A percentile compares a stretch with the other conserved stretches of the same genome.
Conservation (phyloP, 805 yeast species). For the Priceomyces castillae region DNA sequence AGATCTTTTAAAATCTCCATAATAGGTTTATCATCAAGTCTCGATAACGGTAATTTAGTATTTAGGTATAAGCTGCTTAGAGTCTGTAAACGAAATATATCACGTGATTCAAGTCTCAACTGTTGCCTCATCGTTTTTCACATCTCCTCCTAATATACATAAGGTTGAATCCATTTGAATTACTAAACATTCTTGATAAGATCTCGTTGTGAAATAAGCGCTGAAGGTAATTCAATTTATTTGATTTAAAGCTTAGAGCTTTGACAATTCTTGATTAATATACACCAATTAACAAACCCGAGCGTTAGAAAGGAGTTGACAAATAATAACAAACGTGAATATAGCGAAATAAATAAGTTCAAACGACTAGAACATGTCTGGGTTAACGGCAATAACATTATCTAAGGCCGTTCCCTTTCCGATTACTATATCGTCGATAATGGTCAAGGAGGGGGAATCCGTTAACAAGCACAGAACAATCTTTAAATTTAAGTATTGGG, state of each 20-base stretch:
- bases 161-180: no score
- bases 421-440: conserved; percentile 54
- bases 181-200: no score
- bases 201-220: no score
- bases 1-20: conserved; percentile 1
- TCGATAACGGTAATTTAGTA: no score
- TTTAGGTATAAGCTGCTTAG: no score
- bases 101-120: background rate
- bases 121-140: background rate
- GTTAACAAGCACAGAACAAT: conserved; percentile 54
- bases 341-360: background rate
- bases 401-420: conserved; percentile 71
- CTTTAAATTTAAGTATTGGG: conserved; percentile 65
- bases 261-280: background rate
- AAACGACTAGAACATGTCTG: conserved; percentile 22
- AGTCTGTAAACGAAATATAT: no score
- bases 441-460: conserved; percentile 42
- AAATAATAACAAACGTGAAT: background rate
- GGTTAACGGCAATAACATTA: conserved; percentile 48
- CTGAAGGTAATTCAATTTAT: background rate
- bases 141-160: background rate
- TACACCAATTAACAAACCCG: background rate
- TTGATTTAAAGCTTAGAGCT: background rate
- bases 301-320: background rate
- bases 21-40: no score